These are phyloP conservation scores for Caloboletus firmus DNA, from an alignment of 1,284 basidiomycete genomes.

Conservation along the genomic window DNA sequence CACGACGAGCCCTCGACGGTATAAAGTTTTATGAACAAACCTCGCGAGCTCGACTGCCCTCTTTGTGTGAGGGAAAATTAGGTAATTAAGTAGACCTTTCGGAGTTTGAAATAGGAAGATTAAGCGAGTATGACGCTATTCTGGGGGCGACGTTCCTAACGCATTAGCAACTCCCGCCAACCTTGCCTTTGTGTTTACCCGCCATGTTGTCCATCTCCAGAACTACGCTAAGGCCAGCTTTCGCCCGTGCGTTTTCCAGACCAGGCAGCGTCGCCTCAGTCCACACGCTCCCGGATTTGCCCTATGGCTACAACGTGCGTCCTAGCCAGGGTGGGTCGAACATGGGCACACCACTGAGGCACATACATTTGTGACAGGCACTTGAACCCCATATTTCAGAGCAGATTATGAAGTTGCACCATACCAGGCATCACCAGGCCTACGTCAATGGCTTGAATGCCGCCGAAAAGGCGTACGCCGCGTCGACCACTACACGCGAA, in stretches of 20 bases:
- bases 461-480: conserved; percentile 82
- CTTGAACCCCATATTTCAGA: conserved; percentile 75
- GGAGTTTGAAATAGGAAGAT: conserved; percentile 7
- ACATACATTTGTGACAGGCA: conserved; percentile 41
- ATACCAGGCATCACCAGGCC: conserved; percentile 93
- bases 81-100: conserved; percentile 6
- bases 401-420: conserved; percentile 92
- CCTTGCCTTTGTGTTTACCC: not conserved
- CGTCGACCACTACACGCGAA: conserved; percentile 69
- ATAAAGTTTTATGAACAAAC: conserved; percentile 14
- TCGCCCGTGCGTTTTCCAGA: conserved; percentile 42
- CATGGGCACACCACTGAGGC: not conserved
- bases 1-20: conserved; percentile 18
- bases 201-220: conserved; percentile 52
- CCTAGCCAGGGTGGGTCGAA: not conserved
- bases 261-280: conserved; percentile 39
- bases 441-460: conserved; percentile 92
- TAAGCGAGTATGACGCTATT: conserved; percentile 21
- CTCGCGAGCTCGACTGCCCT: too few relatives aligned
- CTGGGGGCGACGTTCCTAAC: not conserved
- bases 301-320: conserved; percentile 86
- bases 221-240: conserved; percentile 40
- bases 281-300: conserved; percentile 83
- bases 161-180: not conserved
- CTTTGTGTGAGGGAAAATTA: not conserved